Base-by-base conservation (phyloP, 1,284 basidiomycete genomes). In the Thelephora terrestris region DNA sequence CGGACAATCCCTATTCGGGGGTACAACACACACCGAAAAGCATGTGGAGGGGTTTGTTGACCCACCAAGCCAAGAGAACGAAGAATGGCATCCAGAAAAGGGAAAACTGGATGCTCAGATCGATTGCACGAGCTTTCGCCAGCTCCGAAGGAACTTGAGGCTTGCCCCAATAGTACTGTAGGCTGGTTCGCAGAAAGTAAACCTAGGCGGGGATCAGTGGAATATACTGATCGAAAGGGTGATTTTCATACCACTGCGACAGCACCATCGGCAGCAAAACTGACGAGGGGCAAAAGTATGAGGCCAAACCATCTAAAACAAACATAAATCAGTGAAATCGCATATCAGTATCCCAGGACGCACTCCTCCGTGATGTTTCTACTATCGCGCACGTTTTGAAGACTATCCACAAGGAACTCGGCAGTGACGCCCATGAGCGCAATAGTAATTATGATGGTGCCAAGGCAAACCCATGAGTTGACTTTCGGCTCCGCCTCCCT, bases 191-290 rank as follows among this genome's bases (percentile, higher is more conserved):
- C 50, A 57, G 3, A 47, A 47, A 48, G 53, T 59, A 36, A 55
- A 59, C 17, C 58, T 49, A n/a, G 58, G 38, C 12, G 57, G 60
- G 50, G 16, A 59, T 48, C 40, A 60, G 46, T 6, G 58, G 46
- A 18, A 55, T 57, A 38, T 56, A 55, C 61, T 44, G 12, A 53
- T 36, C 5, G 54, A 55, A 24, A 54, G 68, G 17, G 72, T 18
- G 80, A 59, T 70, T 78, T 12, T 20, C 12, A 42, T 12, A 72
- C 64, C 34, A 76, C 60, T 0, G 79, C 74, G 27, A 84, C 67
- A 14, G 69, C 63, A 36, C 78, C 83, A 57, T 85, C 81, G 2
- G 78, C 81, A 4, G 78, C 75, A 63, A 81, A 86, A 3, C 82
- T 84, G 12, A 83, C 71, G 46, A 85, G 63, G 0, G 83, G 83